These are phyloP conservation scores for Pseudopyrenochaeta lycopersici DNA, from an alignment of 2,329 filamentous ascomycete genomes.

Conservation along the genomic window DNA sequence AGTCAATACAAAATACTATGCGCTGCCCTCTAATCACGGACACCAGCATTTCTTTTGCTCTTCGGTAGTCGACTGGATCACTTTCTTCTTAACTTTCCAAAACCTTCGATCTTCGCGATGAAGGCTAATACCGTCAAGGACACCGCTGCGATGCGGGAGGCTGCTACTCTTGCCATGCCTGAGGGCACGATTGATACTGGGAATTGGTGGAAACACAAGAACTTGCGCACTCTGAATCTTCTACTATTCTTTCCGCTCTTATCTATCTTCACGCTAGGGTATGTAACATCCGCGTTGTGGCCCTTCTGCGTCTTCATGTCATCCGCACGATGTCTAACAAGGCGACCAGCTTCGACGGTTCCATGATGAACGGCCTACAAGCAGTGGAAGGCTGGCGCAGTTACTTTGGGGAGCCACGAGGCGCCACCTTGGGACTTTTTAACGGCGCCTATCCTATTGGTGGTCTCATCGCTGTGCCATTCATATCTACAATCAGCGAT, in stretches of 20 bases:
- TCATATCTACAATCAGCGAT: constrained; percentile 10
- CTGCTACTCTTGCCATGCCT: neutral
- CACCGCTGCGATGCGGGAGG: neutral
- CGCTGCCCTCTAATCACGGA: neutral
- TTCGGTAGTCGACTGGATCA: neutral
- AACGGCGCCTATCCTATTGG: constrained; percentile 10
- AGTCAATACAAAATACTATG: neutral
- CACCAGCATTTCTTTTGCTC: neutral
- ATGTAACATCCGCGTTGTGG: neutral
- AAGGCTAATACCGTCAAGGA: neutral
- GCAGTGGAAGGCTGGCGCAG: constrained; percentile 52
- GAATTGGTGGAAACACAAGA: constrained; percentile 1
- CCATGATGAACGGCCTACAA: constrained; percentile 42
- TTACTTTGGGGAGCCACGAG: constrained; percentile 20
- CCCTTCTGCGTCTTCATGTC: no score
- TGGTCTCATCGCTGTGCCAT: neutral
- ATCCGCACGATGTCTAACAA: no score
- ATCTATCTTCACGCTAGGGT: constrained; percentile 1
- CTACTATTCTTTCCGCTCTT: constrained; percentile 1
- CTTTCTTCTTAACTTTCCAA: neutral
- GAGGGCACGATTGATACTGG: neutral
- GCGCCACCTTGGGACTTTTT: constrained; percentile 21
- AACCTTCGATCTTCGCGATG: neutral
- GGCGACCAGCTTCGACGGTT: neutral
- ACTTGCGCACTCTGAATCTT: constrained; percentile 1